Evolutionary conservation across 495 filamentous ascomycete species (phyloP), one percentile per base, ranked within the genome.

Genomic region (Emericellopsis terricola): DNA sequence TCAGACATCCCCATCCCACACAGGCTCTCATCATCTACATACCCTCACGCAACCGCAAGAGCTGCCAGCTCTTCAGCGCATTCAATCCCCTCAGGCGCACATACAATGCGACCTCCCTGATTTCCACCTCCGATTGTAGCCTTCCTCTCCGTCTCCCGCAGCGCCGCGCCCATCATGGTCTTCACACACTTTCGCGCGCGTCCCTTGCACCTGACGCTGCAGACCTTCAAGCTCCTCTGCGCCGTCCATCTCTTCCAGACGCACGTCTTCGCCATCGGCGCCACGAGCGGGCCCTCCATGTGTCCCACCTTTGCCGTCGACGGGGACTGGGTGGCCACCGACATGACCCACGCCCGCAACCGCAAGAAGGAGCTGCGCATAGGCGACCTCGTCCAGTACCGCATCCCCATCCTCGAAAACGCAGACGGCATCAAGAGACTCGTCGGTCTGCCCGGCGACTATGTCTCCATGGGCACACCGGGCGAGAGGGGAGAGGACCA

Each of bases 401-500:
- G 65, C 16, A 79, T 84, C 45, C 86, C 87, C 8, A 59, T 70
- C 23, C 70, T 76, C 27, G 49, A 63, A 31, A 66, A 66, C n/a
- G 60, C 65, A 17, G 52, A 69, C 31, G 80, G 64, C 10, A 58
- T 78, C 8, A 97, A 97, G 62, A 60, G 89, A 38, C 74, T 96
- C 15, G 42, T 94, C 18, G 89, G 86, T 2, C 57, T 94, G 68
- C 73, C 73, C 9, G 89, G 89, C 10, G 89, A 97, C 57, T 94
- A 89, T 57, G 84, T 94, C 20, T 56, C 81, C 40, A 59, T 67
- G 38, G 71, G 83, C 53, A 66, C 69, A 21, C 71, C 73, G 47
- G 64, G 41, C 45, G 43, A 39, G 3, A 9, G n/a, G n/a, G 52
- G 48, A 2, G 41, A 40, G 8, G 53, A 62, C 38, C 60, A 56